These are phyloP conservation scores for Entelexis paramagnoliae DNA, from an alignment of 1,139 yeast species.

Conservation along the genomic window DNA sequence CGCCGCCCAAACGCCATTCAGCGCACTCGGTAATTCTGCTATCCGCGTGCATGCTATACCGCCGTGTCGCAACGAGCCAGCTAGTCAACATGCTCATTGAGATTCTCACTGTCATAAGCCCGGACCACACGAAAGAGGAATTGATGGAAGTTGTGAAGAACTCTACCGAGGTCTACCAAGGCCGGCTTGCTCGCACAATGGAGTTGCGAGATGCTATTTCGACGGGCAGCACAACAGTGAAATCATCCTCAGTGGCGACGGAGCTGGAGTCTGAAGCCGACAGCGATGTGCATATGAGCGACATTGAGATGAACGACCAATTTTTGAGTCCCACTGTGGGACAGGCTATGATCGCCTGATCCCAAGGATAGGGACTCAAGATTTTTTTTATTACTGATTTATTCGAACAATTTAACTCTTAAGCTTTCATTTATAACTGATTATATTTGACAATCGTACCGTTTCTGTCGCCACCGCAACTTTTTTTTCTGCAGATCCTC, in stretches of 20 bases:
- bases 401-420: too few species aligned
- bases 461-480: not conserved
- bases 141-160: conserved; percentile 15
- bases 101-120: conserved; percentile 22
- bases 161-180: conserved; percentile 8
- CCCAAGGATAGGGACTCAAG: not conserved
- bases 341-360: not conserved
- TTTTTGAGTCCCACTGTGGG: not conserved
- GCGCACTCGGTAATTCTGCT: conserved; percentile 20
- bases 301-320: not conserved
- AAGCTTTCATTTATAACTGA: not conserved
- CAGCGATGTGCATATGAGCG: conserved; percentile 2
- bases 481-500: not conserved
- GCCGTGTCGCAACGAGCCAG: conserved; percentile 19
- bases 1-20: conserved; percentile 11
- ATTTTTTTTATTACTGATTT: not conserved
- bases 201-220: not conserved
- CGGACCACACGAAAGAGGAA: conserved; percentile 10
- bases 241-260: not conserved
- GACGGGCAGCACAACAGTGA: not conserved
- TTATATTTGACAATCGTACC: not conserved
- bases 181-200: conserved; percentile 5
- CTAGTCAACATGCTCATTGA: conserved; percentile 20
- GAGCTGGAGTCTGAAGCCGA: not conserved
- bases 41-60: conserved; percentile 22